Conservation (phyloP, 2,329 filamentous ascomycete genomes). For the Colletotrichum caudatum region DNA sequence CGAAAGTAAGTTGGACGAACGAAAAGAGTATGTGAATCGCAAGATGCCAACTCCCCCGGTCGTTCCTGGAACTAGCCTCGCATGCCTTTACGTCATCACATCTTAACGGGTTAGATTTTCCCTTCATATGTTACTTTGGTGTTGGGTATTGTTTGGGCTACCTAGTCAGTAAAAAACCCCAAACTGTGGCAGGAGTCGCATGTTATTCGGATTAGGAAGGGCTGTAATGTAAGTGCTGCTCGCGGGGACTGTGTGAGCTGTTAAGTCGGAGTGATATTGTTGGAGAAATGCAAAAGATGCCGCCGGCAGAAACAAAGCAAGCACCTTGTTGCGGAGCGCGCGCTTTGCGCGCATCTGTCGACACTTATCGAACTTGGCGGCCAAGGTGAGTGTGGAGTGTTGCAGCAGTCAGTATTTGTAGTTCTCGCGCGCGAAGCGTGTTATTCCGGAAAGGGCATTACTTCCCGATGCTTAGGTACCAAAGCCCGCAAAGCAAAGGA, state of each 20-base stretch:
- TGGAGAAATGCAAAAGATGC: not conserved
- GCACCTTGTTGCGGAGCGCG: conserved; percentile 7
- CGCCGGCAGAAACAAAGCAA: conserved; percentile 6
- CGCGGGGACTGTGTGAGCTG: not conserved
- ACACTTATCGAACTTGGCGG: not conserved
- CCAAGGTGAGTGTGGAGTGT: not conserved
- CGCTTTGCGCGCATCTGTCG: not conserved
- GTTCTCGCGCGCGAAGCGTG: not conserved
- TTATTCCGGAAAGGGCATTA: not conserved
- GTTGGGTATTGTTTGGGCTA: not conserved
- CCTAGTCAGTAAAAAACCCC: not conserved
- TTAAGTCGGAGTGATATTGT: conserved; percentile 10
- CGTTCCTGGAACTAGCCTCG: not conserved
- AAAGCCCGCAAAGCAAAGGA: not conserved
- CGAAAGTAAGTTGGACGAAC: not conserved
- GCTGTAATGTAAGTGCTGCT: not conserved
- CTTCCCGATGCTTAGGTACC: not conserved
- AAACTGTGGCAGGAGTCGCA: conserved; percentile 1
- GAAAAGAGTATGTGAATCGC: conserved; percentile 7
- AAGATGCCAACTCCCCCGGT: conserved; percentile 2
- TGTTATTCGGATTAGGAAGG: not conserved
- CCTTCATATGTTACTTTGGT: conserved; percentile 6
- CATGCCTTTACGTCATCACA: conserved; percentile 2
- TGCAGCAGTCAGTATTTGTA: not conserved
- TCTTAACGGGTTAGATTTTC: conserved; percentile 4